phyloP scores from a whole-genome alignment of 352 stramenopile genomes.

The Globisporangium viniferum region DNA sequence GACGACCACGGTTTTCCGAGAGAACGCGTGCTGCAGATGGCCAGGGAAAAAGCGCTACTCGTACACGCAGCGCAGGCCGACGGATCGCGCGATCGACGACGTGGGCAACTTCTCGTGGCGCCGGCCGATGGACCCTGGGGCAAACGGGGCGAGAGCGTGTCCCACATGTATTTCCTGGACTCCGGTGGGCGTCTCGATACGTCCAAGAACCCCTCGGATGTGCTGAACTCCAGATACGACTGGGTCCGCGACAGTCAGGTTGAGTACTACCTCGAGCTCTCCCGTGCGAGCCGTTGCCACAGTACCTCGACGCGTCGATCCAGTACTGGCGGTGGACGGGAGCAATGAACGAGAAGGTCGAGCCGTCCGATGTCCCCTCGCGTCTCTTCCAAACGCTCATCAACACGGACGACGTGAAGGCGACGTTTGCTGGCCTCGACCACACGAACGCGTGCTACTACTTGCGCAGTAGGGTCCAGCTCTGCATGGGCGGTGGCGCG shows the following conservation, averaged over 20 bases:
- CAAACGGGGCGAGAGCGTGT: constrained; percentile 25
- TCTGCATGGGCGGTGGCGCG: constrained; percentile 52
- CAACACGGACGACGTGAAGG: constrained; percentile 27
- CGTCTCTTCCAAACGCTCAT: background rate
- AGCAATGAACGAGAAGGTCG: background rate
- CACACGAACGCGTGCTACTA: constrained; percentile 59
- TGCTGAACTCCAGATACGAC: constrained; percentile 28
- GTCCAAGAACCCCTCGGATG: constrained; percentile 16
- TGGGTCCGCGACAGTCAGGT: constrained; percentile 51
- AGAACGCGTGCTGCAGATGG: constrained; percentile 37
- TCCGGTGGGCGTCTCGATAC: constrained; percentile 36
- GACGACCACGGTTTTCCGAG: constrained; percentile 39
- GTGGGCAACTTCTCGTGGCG: constrained; percentile 66
- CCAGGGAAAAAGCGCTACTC: constrained; percentile 31
- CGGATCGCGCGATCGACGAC: constrained; percentile 30
- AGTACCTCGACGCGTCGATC: constrained; percentile 2
- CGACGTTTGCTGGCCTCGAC: constrained; percentile 52
- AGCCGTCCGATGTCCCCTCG: constrained; percentile 1
- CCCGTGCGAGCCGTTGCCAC: constrained; percentile 9
- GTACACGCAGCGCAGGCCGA: constrained; percentile 47
- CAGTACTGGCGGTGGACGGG: background rate
- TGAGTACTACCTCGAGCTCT: constrained; percentile 35
- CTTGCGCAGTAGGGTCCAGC: constrained; percentile 33
- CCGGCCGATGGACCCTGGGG: constrained; percentile 40
- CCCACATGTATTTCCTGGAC: constrained; percentile 77